phyloP scores from a whole-genome alignment of 2,329 filamentous ascomycete species.

The Exophiala phaeomuriformis region DNA sequence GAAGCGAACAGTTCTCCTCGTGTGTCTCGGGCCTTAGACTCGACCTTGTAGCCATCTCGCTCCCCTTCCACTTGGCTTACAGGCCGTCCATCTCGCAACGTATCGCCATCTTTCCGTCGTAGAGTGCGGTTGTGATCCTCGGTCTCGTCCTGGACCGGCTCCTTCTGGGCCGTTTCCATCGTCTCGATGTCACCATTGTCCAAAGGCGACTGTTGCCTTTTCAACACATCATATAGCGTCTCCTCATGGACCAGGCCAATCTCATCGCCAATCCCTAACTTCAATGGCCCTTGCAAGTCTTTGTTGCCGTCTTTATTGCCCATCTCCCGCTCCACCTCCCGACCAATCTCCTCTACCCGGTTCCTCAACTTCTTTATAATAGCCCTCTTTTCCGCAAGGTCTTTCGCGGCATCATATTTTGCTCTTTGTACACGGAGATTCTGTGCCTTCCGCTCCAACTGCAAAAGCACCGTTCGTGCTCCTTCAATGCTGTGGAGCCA shows the following conservation, averaged over 20 bases:
- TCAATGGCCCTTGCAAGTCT: slow-evolving; percentile 5
- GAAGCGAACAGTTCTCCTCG: slow-evolving; percentile 17
- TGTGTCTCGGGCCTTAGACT: neutral
- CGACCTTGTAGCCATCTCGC: neutral
- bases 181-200: neutral
- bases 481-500: slow-evolving; percentile 40
- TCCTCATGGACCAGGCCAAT: slow-evolving; percentile 7
- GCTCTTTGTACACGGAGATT: slow-evolving; percentile 35
- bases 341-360: slow-evolving; percentile 24
- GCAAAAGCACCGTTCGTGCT: slow-evolving; percentile 36
- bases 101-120: slow-evolving; percentile 1
- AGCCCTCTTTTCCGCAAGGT: slow-evolving; percentile 35
- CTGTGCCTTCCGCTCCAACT: slow-evolving; percentile 37
- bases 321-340: slow-evolving; percentile 14
- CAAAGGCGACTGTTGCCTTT: slow-evolving; percentile 5
- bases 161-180: no score
- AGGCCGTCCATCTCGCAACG: slow-evolving; percentile 11
- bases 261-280: slow-evolving; percentile 12
- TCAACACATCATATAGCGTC: slow-evolving; percentile 20
- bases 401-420: slow-evolving; percentile 36
- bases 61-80: slow-evolving; percentile 4
- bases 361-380: slow-evolving; percentile 24
- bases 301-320: neutral
- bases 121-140: no score
- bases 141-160: no score